These are phyloP conservation scores for Crithidia bombi DNA, from an alignment of 208 protist species.

Conservation along the genomic window DNA sequence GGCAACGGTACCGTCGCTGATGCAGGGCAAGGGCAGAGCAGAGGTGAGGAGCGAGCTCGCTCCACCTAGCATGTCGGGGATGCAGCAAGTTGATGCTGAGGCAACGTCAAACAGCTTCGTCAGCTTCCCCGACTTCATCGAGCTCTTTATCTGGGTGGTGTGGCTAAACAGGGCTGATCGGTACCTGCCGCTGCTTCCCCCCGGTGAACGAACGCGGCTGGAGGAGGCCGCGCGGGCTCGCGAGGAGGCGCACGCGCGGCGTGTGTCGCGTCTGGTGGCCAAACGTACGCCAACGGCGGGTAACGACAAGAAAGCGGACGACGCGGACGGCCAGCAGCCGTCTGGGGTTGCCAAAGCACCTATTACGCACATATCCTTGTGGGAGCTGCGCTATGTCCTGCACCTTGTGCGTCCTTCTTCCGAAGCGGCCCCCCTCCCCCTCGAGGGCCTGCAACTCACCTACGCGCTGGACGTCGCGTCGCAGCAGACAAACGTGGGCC, in stretches of 20 bases:
- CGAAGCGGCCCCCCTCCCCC: constrained; percentile 30
- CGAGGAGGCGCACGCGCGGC: constrained; percentile 7
- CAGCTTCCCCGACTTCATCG: constrained; percentile 49
- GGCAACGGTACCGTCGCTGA: neutral
- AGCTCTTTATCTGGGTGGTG: constrained; percentile 56
- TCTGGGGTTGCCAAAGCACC: too few relatives aligned
- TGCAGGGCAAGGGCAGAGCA: neutral
- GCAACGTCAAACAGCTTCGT: constrained; percentile 9
- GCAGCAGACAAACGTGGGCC: constrained; percentile 44
- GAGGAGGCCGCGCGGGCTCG: constrained; percentile 9
- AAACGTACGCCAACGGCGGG: neutral
- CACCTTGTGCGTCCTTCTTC: constrained; percentile 3
- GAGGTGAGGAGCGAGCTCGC: neutral
- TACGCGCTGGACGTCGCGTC: constrained; percentile 73
- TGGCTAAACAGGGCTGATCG: constrained; percentile 43
- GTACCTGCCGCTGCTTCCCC: constrained; percentile 40
- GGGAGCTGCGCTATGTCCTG: constrained; percentile 37
- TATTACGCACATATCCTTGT: constrained; percentile 12
- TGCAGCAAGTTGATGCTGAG: neutral
- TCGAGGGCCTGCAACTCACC: constrained; percentile 52
- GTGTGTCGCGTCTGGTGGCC: constrained; percentile 11
- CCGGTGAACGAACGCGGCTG: neutral
- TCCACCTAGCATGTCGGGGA: neutral
- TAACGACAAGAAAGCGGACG: neutral
- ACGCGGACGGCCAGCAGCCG: neutral